A percentile compares a stretch with the other conserved stretches of the same genome.
phyloP scores from a whole-genome alignment of 2,329 filamentous ascomycete species.

The Penicillium griseofulvum region DNA sequence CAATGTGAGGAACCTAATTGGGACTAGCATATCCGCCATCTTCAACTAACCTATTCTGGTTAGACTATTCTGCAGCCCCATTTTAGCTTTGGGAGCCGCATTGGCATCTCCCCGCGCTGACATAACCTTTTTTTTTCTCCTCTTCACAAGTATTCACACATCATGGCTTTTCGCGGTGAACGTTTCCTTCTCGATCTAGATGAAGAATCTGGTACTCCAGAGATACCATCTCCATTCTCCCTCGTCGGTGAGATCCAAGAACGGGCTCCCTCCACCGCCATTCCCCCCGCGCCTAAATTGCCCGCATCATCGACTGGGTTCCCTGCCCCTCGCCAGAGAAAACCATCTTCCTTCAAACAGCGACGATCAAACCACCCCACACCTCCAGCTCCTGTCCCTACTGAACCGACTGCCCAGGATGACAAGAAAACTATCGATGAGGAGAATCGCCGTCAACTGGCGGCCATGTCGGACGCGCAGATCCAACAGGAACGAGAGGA shows the following conservation, averaged over 20 bases:
- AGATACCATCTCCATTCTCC: constrained; percentile 24
- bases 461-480: constrained; percentile 75
- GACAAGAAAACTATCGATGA: constrained; percentile 74
- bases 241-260: constrained; percentile 77
- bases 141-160: not conserved
- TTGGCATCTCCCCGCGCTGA: constrained; percentile 27
- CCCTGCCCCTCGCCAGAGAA: constrained; percentile 80
- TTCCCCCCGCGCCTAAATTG: constrained; percentile 53
- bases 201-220: constrained; percentile 37
- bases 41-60: constrained; percentile 20
- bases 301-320: constrained; percentile 68
- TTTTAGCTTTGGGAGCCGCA: constrained; percentile 43
- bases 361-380: constrained; percentile 46
- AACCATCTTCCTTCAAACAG: constrained; percentile 76
- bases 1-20: constrained; percentile 17
- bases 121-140: constrained; percentile 21
- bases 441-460: constrained; percentile 73
- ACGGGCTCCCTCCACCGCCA: constrained; percentile 55
- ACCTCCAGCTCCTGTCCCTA: constrained; percentile 12
- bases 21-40: constrained; percentile 19
- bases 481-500: constrained; percentile 79
- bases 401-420: constrained; percentile 28
- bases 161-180: constrained; percentile 57
- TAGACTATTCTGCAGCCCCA: constrained; percentile 19
- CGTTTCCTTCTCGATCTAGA: constrained; percentile 61